Conservation (phyloP, 2,329 filamentous ascomycete species). For the Ascochyta lentis region DNA sequence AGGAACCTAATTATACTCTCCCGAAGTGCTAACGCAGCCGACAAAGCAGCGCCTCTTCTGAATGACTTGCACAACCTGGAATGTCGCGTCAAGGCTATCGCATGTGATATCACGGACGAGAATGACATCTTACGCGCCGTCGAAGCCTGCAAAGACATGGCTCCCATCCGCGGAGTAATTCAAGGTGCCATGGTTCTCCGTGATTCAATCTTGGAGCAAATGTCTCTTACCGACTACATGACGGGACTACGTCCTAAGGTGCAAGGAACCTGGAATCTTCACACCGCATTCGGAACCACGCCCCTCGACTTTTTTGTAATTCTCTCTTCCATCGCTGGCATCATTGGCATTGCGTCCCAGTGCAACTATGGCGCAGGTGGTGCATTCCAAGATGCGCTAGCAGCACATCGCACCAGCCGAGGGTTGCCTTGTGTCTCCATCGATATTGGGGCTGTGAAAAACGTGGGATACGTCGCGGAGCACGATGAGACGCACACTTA, state of each 20-base stretch:
- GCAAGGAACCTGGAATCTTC: constrained; percentile 41
- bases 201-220: constrained; percentile 21
- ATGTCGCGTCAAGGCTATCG: background rate
- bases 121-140: background rate
- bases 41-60: background rate
- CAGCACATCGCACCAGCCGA: constrained; percentile 18
- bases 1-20: background rate
- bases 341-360: constrained; percentile 27
- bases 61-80: background rate
- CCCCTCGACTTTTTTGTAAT: constrained; percentile 35
- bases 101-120: background rate
- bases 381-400: constrained; percentile 32
- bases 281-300: constrained; percentile 2
- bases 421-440: constrained; percentile 48
- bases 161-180: constrained; percentile 35
- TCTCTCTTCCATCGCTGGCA: constrained; percentile 28
- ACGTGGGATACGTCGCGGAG: constrained; percentile 38
- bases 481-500: constrained; percentile 1
- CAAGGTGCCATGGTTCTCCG: constrained; percentile 38
- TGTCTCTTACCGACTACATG: constrained; percentile 18
- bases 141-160: constrained; percentile 9
- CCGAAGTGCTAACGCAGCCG: background rate
- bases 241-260: constrained; percentile 38
- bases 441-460: constrained; percentile 24
- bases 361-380: constrained; percentile 32